Evolutionary conservation across 495 filamentous ascomycete species (phyloP), one percentile per base, ranked within the genome.

Genomic region (Penicillium crystallinum): DNA sequence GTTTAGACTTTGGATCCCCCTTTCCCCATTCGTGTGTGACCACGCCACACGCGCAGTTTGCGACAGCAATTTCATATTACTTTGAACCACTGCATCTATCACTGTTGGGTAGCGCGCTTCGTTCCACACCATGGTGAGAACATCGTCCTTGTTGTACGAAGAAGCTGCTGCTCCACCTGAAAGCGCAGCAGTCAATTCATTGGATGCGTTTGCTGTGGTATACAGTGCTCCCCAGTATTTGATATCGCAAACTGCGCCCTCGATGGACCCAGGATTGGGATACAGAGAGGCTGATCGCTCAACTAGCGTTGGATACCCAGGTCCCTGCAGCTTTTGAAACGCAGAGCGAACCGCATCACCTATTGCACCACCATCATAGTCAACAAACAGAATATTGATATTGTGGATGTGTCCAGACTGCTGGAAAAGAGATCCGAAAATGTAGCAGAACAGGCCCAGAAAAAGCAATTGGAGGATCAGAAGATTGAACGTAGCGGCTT

Each of bases 351-450:
- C 56, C 0, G 77, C 62, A 4, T 59, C 22, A 1, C 77, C 77
- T 29, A 82, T 62, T 1, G 66, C 57, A 4, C 77, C 73, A 14
- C 67, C 71, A 53, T 79, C 78, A 48, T 79, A 81, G 55, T 82
- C 78, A 15, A 82, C 75, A 29, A 71, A 74, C 11, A 74, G 54
- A 12, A 82, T 57, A 12, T 68, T 67, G 8, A 79, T 46, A 36
- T 73, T 73, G 56, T 77, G 71, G 4, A 60, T 64, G 34, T 71
- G 72, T 0, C 41, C 38, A 2, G 6, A 56, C 42, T 74, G 65
- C 37, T 75, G 70, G 47, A 65, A 80, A 6, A 78, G 44, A 6
- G 73, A 62, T 12, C 76, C 77, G 39, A 74, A 79, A 0, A 78
- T 49, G 52, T 77, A 79, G 17, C 63, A 69, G 41, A 76, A 76